phyloP scores from a whole-genome alignment of 805 yeast genomes.

The Candida verbasci region DNA sequence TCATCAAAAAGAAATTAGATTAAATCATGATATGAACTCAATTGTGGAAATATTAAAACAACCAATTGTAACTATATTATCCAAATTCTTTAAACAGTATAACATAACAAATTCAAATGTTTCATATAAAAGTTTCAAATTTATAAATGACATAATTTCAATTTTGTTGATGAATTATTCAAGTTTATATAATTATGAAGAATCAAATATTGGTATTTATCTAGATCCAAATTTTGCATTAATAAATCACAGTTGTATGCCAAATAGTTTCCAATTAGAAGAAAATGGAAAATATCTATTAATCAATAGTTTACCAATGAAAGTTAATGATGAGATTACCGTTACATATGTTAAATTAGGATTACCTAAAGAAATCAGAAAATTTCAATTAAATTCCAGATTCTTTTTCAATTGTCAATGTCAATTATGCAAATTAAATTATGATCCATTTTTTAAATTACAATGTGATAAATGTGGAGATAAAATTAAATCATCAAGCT shows the following conservation, averaged over 20 bases:
- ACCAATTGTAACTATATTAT: background rate
- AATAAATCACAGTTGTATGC: slow-evolving; percentile 39
- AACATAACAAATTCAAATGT: background rate
- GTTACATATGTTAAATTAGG: slow-evolving; percentile 24
- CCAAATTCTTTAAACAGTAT: background rate
- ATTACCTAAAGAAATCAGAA: slow-evolving; percentile 24
- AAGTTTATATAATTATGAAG: slow-evolving; percentile 18
- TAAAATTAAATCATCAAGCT: slow-evolving; percentile 1
- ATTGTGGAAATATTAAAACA: background rate
- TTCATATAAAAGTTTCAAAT: slow-evolving; percentile 5
- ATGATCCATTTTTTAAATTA: slow-evolving; percentile 22
- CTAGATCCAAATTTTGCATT: slow-evolving; percentile 34
- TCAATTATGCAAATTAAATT: slow-evolving; percentile 14
- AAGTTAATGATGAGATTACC: slow-evolving; percentile 20
- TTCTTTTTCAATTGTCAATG: slow-evolving; percentile 35
- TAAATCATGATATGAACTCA: background rate
- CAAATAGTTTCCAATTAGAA: slow-evolving; percentile 21
- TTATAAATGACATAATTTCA: slow-evolving; percentile 4
- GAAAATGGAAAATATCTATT: slow-evolving; percentile 11
- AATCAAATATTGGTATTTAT: slow-evolving; percentile 26
- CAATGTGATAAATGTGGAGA: slow-evolving; percentile 1
- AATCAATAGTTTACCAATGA: slow-evolving; percentile 15
- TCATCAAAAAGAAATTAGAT: slow-evolving; percentile 4
- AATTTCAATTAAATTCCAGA: slow-evolving; percentile 16
- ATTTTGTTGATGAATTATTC: slow-evolving; percentile 19